phyloP scores from a whole-genome alignment of 1,139 yeast species.

The Kurtzmaniella quercitrusa region DNA sequence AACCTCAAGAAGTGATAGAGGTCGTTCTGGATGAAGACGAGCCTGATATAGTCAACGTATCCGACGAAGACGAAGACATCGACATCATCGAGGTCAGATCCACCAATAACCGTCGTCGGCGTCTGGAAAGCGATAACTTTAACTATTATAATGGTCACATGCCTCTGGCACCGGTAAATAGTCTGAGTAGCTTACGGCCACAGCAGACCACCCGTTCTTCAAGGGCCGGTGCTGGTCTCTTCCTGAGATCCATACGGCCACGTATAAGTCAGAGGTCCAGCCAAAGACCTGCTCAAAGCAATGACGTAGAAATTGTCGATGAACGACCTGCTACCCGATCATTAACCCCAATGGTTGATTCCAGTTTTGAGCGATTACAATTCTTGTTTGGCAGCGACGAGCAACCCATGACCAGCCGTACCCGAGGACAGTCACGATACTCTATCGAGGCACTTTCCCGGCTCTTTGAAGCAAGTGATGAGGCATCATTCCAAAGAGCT shows the following conservation, averaged over 20 bases:
- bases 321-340: conserved; percentile 14
- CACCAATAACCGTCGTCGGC: neutral
- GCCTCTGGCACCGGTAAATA: neutral
- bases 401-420: neutral
- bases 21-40: neutral
- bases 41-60: conserved; percentile 2
- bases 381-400: neutral
- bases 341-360: conserved; percentile 2
- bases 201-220: conserved; percentile 1
- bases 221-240: neutral
- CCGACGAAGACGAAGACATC: conserved; percentile 14
- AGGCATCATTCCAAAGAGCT: conserved; percentile 1
- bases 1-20: neutral
- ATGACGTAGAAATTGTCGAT: conserved; percentile 25
- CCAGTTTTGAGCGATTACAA: neutral
- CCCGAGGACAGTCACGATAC: neutral
- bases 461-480: neutral
- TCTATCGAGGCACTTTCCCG: neutral
- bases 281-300: conserved; percentile 10
- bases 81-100: conserved; percentile 5
- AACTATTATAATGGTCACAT: conserved; percentile 17
- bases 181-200: neutral
- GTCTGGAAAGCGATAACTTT: conserved; percentile 3
- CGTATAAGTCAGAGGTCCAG: conserved; percentile 11
- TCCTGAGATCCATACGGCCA: conserved; percentile 2